Base-by-base conservation (phyloP, 345 rosid species). In the Raphanus sativus region DNA sequence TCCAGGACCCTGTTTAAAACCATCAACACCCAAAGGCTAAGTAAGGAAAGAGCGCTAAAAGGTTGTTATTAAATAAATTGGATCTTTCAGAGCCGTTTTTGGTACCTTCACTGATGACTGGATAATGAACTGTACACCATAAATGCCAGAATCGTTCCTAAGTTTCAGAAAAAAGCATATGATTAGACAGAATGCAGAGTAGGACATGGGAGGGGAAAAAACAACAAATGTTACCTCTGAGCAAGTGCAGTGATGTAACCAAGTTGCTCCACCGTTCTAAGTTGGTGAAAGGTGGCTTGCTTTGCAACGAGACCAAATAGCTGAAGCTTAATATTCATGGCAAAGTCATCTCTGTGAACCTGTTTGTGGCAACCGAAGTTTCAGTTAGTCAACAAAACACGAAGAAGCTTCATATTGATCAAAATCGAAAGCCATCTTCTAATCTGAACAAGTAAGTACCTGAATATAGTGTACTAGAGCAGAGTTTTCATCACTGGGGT, bases 281-380 rank as follows among this genome's bases (percentile, higher is more conserved):
- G 98, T 87, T 94, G 98, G 85, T 94, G 97, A 86, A 90, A 90
- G 72, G 97, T 89, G 30, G 95, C 86, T 83, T 92, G 94, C 86
- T 92, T 92, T 80, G 97, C 93, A 26, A 86, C 79, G 8, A 90
- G 87, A 79, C 85, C 86, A 77, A 94, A 81, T 65, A 90, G 94
- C 86, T 90, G 93, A 79, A 94, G 93, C 79, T 88, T 88, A 62
- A 83, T 90, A 75, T 94, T 94, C 90, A 86, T 74, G 62, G 83
- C 25, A 71, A 89, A 84, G 74, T 92, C 97, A 83, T 92, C 98
- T 74, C 62, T 90, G 78, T 94, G 91, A 64, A 92, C 97, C 97
- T 94, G 69, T 17, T 24, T 0, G 21, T 67, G 9, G 38, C 62
- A 77, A 52, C 62, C 65, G 70, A 74, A 8, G 29, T 33, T 78